phyloP scores from a whole-genome alignment of 805 yeast species.

The Saccharomycopsis schoenii region DNA sequence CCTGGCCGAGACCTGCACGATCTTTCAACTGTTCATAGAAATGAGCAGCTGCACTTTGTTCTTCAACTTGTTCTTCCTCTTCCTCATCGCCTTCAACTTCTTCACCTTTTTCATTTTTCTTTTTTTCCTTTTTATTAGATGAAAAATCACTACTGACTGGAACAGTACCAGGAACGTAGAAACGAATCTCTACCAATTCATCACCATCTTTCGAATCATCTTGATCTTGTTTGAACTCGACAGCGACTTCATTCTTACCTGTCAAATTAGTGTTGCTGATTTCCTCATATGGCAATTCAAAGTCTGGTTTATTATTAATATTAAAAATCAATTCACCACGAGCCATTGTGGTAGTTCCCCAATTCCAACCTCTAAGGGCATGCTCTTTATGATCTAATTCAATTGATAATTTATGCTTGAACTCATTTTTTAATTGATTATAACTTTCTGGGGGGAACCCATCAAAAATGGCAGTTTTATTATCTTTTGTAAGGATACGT shows the following conservation, averaged over 20 bases:
- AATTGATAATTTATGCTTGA: constrained; percentile 65
- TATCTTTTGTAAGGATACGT: constrained; percentile 78
- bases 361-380: constrained; percentile 96
- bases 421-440: constrained; percentile 68
- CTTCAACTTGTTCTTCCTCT: constrained; percentile 31
- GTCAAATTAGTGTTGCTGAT: constrained; percentile 82
- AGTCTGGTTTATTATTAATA: constrained; percentile 79
- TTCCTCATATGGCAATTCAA: constrained; percentile 77
- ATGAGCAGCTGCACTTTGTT: constrained; percentile 65
- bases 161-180: constrained; percentile 84
- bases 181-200: constrained; percentile 89
- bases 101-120: constrained; percentile 24
- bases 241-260: constrained; percentile 87
- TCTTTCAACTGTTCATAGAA: constrained; percentile 89
- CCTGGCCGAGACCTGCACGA: constrained; percentile 89
- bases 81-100: constrained; percentile 27
- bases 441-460: constrained; percentile 87
- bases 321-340: constrained; percentile 83
- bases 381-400: constrained; percentile 80
- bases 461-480: constrained; percentile 79
- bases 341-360: constrained; percentile 93
- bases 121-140: constrained; percentile 23
- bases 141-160: constrained; percentile 36
- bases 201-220: constrained; percentile 64
- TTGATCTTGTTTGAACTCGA: constrained; percentile 59